Evolutionary conservation across 768 basidiomycete genomes (phyloP).

Genomic region (Termitomyces sp.): DNA sequence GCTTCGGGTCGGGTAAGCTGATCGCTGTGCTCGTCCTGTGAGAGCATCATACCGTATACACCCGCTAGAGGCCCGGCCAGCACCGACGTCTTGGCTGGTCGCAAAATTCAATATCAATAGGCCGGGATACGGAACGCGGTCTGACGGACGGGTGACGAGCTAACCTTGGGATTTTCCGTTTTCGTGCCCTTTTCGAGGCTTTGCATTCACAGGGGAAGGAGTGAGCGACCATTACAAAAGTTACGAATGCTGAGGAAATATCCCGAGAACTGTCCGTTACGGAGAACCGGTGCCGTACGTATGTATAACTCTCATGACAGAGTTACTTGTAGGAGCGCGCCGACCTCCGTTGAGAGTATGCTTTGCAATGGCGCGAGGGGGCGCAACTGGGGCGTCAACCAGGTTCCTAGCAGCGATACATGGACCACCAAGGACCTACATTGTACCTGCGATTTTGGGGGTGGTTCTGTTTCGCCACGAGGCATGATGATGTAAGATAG

Average conservation of each 20-base stretch:
- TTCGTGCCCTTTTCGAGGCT: not conserved
- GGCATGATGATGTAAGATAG: conserved; percentile 1
- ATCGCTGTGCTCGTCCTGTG: no score
- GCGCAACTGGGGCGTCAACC: no score
- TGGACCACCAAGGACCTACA: not conserved
- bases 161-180: not conserved
- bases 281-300: no score
- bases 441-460: not conserved
- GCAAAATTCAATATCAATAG: not conserved
- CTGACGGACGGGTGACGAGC: not conserved
- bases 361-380: no score
- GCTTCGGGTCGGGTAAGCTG: not conserved
- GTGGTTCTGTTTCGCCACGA: not conserved
- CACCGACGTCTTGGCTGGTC: not conserved
- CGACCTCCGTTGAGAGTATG: no score
- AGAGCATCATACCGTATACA: not conserved
- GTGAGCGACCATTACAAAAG: not conserved
- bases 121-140: not conserved
- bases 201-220: not conserved
- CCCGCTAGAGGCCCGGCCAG: not conserved
- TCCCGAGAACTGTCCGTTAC: not conserved
- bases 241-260: not conserved
- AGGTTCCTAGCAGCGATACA: not conserved
- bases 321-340: no score
- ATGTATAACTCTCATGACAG: no score